Evolutionary conservation across 202 grass and related monocot genomes (phyloP).

Genomic region (Schoenoplectus triqueter): DNA sequence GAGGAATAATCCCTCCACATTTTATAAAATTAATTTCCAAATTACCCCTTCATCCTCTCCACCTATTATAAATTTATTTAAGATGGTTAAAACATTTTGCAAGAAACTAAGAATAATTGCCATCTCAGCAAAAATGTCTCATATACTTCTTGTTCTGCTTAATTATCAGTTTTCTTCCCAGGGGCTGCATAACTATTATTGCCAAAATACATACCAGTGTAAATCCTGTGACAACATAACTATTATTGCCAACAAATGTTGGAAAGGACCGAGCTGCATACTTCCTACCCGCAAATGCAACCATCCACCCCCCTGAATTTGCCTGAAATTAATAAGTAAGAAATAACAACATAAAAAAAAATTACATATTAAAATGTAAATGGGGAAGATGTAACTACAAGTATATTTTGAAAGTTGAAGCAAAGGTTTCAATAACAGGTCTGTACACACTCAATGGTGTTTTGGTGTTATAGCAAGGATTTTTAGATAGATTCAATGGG

Average conservation of each 20-base stretch:
- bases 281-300: conserved; percentile 84
- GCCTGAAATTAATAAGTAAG: conserved; percentile 50
- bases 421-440: background rate
- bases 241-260: conserved; percentile 56
- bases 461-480: background rate
- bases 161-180: background rate
- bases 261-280: conserved; percentile 86
- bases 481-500: background rate
- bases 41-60: background rate
- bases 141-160: background rate
- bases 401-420: background rate
- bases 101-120: background rate
- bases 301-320: conserved; percentile 65
- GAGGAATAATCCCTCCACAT: background rate
- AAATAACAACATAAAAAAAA: background rate
- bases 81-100: background rate
- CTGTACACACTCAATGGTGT: background rate
- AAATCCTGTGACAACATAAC: conserved; percentile 65
- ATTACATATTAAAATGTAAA: background rate
- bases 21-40: background rate
- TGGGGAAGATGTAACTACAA: background rate
- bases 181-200: background rate
- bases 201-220: conserved; percentile 64
- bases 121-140: background rate
- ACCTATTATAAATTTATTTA: conserved; percentile 1